phyloP scores from a whole-genome alignment of 2,329 filamentous ascomycete species.

The Alternaria gansuensis region DNA sequence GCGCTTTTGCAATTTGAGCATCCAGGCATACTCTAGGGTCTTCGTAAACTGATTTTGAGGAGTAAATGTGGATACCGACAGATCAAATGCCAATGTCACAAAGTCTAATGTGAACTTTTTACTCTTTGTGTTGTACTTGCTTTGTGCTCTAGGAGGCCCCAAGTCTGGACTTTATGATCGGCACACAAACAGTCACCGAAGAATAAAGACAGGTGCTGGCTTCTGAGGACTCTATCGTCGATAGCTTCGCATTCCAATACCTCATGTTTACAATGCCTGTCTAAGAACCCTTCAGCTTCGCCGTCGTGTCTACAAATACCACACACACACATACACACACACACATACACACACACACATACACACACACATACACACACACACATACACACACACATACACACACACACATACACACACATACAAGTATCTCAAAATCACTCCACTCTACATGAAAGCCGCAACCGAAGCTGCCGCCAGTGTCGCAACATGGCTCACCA shows the following conservation, averaged over 20 bases:
- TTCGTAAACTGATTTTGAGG: background rate
- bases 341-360: background rate
- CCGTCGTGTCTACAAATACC: background rate
- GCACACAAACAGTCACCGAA: background rate
- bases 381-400: background rate
- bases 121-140: background rate
- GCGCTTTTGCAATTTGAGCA: slow-evolving; percentile 1
- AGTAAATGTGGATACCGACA: slow-evolving; percentile 8
- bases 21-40: background rate
- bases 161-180: background rate
- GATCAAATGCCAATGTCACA: slow-evolving; percentile 1
- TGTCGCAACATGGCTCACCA: slow-evolving; percentile 1
- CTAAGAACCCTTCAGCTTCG: background rate
- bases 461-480: background rate
- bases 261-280: background rate
- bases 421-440: background rate
- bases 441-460: background rate
- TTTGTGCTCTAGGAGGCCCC: background rate
- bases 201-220: background rate
- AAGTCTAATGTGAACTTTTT: background rate
- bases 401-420: background rate
- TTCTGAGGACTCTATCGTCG: background rate
- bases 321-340: background rate
- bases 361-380: background rate
- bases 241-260: background rate